Evolutionary conservation across 2,329 filamentous ascomycete species (phyloP).

Genomic region (Trichoderma afroharzianum): DNA sequence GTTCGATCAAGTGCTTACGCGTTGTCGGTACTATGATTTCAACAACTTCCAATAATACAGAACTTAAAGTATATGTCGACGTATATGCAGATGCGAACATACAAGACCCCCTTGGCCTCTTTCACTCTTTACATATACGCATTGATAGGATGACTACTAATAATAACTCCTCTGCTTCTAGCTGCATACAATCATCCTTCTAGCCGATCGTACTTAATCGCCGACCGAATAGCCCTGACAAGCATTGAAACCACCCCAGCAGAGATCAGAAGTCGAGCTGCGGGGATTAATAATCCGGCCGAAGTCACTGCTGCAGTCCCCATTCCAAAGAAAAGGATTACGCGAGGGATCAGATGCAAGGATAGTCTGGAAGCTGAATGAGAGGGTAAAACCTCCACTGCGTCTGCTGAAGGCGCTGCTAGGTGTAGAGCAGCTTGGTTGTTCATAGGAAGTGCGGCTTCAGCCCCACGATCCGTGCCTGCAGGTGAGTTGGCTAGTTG

Average conservation of each 20-base stretch:
- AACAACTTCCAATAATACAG: neutral
- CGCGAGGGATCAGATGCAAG: neutral
- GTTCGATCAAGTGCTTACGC: rapidly evolving
- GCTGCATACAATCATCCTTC: neutral
- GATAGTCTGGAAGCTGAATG: neutral
- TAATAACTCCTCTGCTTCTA: neutral
- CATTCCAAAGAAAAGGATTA: neutral
- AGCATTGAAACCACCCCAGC: neutral
- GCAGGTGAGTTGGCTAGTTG: too few species aligned
- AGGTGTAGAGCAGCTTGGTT: too few species aligned
- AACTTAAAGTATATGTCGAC: neutral
- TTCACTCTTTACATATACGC: neutral
- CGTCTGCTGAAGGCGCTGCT: too few species aligned
- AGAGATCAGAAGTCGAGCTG: neutral
- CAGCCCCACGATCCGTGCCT: too few species aligned
- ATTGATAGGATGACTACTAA: neutral
- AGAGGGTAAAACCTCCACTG: neutral
- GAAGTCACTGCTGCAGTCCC: neutral
- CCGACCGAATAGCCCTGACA: neutral
- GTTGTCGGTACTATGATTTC: neutral
- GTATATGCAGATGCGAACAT: neutral
- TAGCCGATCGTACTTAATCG: neutral
- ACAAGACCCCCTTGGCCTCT: neutral
- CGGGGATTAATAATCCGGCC: neutral
- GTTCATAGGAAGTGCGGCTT: too few species aligned